Evolutionary conservation across 768 basidiomycete genomes (phyloP), one percentile per base, ranked within the genome.

Genomic region (Gloeopeniophorella convolvens): DNA sequence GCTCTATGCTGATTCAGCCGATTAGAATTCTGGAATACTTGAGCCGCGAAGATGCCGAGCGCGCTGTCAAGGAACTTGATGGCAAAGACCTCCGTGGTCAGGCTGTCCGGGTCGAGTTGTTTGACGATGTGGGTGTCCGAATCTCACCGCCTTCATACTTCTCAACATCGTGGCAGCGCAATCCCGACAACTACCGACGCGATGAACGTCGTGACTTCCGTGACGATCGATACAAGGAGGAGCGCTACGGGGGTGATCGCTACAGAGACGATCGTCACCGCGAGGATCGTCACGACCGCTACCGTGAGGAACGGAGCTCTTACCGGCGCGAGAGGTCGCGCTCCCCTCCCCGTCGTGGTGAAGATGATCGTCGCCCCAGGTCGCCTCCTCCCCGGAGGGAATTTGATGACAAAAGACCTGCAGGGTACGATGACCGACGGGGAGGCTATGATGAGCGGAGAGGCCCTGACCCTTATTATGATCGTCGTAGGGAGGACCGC

Each of bases 371-470:
- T 69, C 82, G 85, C 75, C 84, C 82, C 74, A 83, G 86, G 78
- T 87, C 85, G 72, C 82, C 87, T 65, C 82, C 85, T 59, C 76
- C 80, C 52, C 77, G 74, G 77, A 85, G 87, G 77, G 85, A 89
- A 62, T 72, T 72, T 70, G 85, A 89, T 74, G 85, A 89, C 71
- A 81, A 76, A 78, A 83, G 84, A 77, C 79, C 85, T 81, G 83
- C 85, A 82, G 86, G 85, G 82, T 87, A 89, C 82, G 88, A 89
- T 80, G 84, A 88, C 69, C 82, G 88, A 68, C 83, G 88, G 70
- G 85, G 84, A 63, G 81, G 79, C 63, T 80, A 74, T 80, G 84
- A 86, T 81, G 82, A 82, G 69, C 84, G 79, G 73, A 82, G 79
- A 81, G 77, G 71, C 67, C 84, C 84, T 82, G 83, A 88, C 77